phyloP scores from a whole-genome alignment of 106 monocot species.

The Narthecium ossifragum region DNA sequence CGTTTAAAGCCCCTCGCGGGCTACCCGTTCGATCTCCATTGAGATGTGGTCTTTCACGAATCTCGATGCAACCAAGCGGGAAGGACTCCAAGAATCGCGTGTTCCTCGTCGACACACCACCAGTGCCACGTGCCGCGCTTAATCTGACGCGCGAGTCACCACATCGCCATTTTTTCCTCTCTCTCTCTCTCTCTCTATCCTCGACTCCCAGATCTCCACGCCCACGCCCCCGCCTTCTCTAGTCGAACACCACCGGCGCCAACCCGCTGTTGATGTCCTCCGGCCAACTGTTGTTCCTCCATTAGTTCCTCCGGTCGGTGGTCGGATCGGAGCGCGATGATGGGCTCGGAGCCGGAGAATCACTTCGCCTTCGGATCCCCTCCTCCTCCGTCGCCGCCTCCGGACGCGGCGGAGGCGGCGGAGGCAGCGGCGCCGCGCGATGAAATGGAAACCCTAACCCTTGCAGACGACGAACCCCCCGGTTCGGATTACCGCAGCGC shows the following conservation, averaged over 20 bases:
- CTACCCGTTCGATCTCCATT: too few relatives aligned
- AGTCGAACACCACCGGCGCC: too few relatives aligned
- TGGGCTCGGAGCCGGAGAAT: constrained; percentile 21
- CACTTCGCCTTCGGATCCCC: constrained; percentile 7
- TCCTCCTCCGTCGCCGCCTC: too few relatives aligned
- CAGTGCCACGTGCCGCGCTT: not conserved
- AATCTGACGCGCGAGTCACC: not conserved
- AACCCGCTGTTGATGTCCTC: too few relatives aligned
- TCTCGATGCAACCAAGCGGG: too few relatives aligned
- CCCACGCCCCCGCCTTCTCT: not conserved
- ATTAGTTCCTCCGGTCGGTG: too few relatives aligned
- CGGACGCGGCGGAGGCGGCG: too few relatives aligned
- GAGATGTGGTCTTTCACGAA: too few relatives aligned
- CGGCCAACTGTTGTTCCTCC: too few relatives aligned
- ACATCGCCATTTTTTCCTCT: not conserved
- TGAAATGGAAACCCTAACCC: constrained; percentile 58
- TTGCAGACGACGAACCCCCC: constrained; percentile 23
- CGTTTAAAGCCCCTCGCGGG: too few relatives aligned
- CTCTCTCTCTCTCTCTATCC: not conserved
- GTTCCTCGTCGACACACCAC: not conserved
- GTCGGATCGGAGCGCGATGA: constrained; percentile 6
- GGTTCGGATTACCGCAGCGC: constrained; percentile 2
- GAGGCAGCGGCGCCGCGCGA: constrained; percentile 22
- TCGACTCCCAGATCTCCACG: not conserved
- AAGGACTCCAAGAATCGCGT: too few relatives aligned